Base-by-base conservation (phyloP, 2,329 filamentous ascomycete genomes). In the Ilyonectria robusta region DNA sequence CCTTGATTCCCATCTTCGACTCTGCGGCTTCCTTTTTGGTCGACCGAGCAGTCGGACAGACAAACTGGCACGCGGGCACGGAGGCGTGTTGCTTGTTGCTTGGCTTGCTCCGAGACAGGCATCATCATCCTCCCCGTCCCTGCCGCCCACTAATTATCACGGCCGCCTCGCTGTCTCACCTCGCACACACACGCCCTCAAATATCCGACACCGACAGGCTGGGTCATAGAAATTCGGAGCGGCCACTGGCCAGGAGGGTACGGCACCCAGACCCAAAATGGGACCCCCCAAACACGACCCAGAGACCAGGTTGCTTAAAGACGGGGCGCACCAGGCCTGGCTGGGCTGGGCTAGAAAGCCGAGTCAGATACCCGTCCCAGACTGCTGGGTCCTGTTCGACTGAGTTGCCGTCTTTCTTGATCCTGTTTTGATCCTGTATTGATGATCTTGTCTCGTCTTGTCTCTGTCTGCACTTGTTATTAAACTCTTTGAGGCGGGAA, bases 341-440 rank as follows among this genome's bases (percentile, higher is more conserved):
- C 64, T 59, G 64, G 62, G 62, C 72, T 74, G 66, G 72, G 66
- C 65, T 73, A 65, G 66, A 65, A 67, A 69, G 65, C 65, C 72
- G 66, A 75, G 69, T 67, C 71, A 75, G 73, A 75, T 76, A 76
- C 72, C 74, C 72, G 74, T 76, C 72, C 74, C 74, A 75, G 66
- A 71, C 73, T 76, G 71, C 71, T 76, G 74, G 74, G 74, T 75
- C 73, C 68, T 65, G 67, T 66, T 26, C 26, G 26, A 26, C 26
- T 26, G 26, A 26, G 26, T 26, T 26, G 26, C 69, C 53, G 58
- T 72, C 73, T 64, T 21, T 67, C 67, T 64, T 64, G 51, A 33
- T 26, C 59, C 48, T 66, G 65, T 73, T 47, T 62, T 62, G 64
- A 40, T 71, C 59, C 48, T 66, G 65, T 73, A 47, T 62, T n/a